Conservation (phyloP, 2,329 filamentous ascomycete genomes). For the Colletotrichum zoysiae region DNA sequence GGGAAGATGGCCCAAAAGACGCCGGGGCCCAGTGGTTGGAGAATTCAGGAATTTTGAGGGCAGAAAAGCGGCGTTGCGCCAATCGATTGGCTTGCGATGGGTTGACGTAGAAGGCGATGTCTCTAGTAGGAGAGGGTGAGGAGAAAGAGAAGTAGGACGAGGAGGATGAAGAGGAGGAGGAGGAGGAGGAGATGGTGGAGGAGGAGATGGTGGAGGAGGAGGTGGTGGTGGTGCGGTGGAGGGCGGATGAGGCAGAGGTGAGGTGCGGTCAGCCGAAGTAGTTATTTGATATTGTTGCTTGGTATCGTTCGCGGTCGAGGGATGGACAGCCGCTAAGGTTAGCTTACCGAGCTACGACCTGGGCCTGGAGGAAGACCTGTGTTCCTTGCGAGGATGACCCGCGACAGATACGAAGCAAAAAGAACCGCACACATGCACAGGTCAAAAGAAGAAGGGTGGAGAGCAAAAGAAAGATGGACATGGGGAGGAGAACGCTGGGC, state of each 20-base stretch:
- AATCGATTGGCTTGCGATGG: constrained; percentile 19
- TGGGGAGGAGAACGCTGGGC: constrained; percentile 4
- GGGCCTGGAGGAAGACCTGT: constrained; percentile 1
- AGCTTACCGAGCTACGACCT: neutral
- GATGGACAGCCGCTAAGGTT: constrained; percentile 3
- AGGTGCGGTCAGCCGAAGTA: constrained; percentile 16
- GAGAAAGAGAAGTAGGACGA: neutral
- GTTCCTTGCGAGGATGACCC: constrained; percentile 18
- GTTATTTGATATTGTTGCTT: constrained; percentile 22
- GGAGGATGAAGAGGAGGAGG: neutral
- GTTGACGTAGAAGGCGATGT: constrained; percentile 4
- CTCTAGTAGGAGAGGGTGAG: neutral
- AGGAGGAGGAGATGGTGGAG: neutral
- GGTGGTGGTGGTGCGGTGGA: constrained; percentile 5
- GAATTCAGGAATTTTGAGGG: constrained; percentile 11
- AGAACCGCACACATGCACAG: neutral
- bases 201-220: neutral
- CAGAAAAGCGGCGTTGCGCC: constrained; percentile 17
- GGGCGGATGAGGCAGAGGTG: constrained; percentile 6
- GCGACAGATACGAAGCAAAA: neutral
- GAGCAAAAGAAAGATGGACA: constrained; percentile 22
- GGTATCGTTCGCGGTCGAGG: constrained; percentile 5
- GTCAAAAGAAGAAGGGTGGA: constrained; percentile 10
- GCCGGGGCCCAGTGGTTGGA: neutral
- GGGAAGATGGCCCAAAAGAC: constrained; percentile 1